phyloP scores from a whole-genome alignment of 352 stramenopile genomes.

The Globisporangium cylindrosporum region DNA sequence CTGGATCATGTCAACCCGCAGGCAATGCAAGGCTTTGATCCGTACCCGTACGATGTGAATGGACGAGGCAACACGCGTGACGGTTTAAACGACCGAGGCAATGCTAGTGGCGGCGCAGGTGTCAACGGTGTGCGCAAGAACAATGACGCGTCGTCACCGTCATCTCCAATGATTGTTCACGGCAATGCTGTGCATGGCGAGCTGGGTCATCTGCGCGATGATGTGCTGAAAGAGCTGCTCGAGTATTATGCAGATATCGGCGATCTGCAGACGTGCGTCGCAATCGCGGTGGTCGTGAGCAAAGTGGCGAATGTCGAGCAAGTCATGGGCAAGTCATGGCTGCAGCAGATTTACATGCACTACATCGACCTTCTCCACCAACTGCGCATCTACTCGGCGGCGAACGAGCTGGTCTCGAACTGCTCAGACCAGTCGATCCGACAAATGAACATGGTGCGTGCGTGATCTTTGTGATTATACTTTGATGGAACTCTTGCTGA shows the following conservation, averaged over 20 bases:
- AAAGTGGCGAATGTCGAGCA: slow-evolving; percentile 77
- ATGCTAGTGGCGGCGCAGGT: not conserved
- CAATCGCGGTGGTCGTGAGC: slow-evolving; percentile 68
- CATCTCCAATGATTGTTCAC: slow-evolving; percentile 66
- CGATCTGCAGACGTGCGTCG: slow-evolving; percentile 83
- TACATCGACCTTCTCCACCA: slow-evolving; percentile 89
- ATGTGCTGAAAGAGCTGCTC: slow-evolving; percentile 82
- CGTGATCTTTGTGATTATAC: not conserved
- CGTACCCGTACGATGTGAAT: slow-evolving; percentile 75
- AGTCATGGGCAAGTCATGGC: slow-evolving; percentile 78
- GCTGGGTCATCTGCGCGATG: slow-evolving; percentile 64
- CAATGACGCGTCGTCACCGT: slow-evolving; percentile 40
- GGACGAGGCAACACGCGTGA: slow-evolving; percentile 19
- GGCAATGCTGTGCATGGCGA: slow-evolving; percentile 76
- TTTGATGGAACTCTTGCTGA: not conserved
- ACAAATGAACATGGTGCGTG: slow-evolving; percentile 87
- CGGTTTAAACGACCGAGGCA: slow-evolving; percentile 1
- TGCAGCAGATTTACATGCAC: slow-evolving; percentile 91
- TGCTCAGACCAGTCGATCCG: slow-evolving; percentile 83
- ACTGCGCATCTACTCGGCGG: slow-evolving; percentile 83
- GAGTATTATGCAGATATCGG: slow-evolving; percentile 86
- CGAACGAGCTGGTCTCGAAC: slow-evolving; percentile 84
- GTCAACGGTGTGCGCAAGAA: slow-evolving; percentile 21
- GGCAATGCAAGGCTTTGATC: slow-evolving; percentile 83
- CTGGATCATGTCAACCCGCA: slow-evolving; percentile 86